phyloP scores from a whole-genome alignment of 148 eudicot species.

The Bassia scoparia region DNA sequence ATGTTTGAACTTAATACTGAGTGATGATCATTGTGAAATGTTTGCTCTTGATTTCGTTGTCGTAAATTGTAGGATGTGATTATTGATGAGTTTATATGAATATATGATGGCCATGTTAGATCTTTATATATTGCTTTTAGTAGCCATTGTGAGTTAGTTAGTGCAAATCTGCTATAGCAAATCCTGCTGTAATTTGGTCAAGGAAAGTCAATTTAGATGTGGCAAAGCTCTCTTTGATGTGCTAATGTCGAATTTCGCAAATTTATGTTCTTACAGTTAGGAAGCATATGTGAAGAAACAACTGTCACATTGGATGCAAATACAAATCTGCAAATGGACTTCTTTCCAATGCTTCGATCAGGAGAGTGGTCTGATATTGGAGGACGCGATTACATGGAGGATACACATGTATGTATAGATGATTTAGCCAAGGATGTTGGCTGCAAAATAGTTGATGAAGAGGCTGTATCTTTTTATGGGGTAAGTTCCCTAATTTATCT shows the following conservation, averaged over 20 bases:
- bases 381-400: constrained; percentile 77
- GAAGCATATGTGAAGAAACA: constrained; percentile 71
- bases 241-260: constrained; percentile 12
- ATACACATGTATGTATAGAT: constrained; percentile 74
- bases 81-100: neutral
- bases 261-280: constrained; percentile 41
- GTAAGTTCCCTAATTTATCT: constrained; percentile 44
- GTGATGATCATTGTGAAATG: neutral
- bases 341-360: constrained; percentile 64
- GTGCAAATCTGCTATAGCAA: neutral
- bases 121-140: no score
- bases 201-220: neutral
- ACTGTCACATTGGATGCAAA: constrained; percentile 34
- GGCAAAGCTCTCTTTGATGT: neutral
- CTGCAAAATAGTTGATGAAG: constrained; percentile 37
- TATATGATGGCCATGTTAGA: no score
- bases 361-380: constrained; percentile 98
- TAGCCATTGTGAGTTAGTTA: no score
- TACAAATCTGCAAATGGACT: constrained; percentile 33
- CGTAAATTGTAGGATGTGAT: neutral
- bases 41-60: neutral
- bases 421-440: constrained; percentile 71
- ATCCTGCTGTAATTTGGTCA: neutral
- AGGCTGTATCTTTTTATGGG: constrained; percentile 85
- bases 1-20: neutral